Evolutionary conservation across 2,329 filamentous ascomycete genomes (phyloP).

Genomic region (Monosporascus sp.): DNA sequence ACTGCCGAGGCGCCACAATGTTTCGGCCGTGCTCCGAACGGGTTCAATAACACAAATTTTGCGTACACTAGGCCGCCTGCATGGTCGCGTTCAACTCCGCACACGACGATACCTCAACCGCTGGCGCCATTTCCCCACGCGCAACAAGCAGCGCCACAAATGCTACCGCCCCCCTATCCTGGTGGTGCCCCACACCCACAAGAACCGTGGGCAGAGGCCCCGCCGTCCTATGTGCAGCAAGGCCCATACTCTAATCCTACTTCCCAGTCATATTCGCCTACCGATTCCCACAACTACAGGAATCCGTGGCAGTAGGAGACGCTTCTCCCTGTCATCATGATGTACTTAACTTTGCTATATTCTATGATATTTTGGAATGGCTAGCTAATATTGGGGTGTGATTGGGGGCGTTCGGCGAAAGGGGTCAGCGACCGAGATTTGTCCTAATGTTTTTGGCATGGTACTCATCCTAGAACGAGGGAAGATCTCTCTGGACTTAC

Average conservation of each 20-base stretch:
- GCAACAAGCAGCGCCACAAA: constrained; percentile 4
- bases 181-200: not conserved
- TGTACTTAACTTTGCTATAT: not conserved
- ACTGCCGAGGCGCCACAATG: constrained; percentile 9
- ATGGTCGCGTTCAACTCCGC: constrained; percentile 10
- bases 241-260: constrained; percentile 9
- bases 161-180: not conserved
- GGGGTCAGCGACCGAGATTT: too few relatives aligned
- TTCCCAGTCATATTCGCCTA: constrained; percentile 8
- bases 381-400: too few relatives aligned
- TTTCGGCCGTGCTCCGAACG: constrained; percentile 6
- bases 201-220: constrained; percentile 13
- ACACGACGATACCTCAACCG: constrained; percentile 5
- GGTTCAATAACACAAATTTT: constrained; percentile 8
- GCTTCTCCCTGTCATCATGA: not conserved
- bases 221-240: constrained; percentile 7
- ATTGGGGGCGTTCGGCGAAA: too few relatives aligned
- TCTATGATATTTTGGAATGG: too few relatives aligned
- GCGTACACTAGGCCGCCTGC: constrained; percentile 6
- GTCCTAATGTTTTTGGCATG: too few relatives aligned
- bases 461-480: too few relatives aligned
- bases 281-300: constrained; percentile 5
- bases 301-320: not conserved
- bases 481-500: too few relatives aligned
- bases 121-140: constrained; percentile 8